Evolutionary conservation across 805 yeast genomes (phyloP).

Genomic region (Pichia kluyveri): DNA sequence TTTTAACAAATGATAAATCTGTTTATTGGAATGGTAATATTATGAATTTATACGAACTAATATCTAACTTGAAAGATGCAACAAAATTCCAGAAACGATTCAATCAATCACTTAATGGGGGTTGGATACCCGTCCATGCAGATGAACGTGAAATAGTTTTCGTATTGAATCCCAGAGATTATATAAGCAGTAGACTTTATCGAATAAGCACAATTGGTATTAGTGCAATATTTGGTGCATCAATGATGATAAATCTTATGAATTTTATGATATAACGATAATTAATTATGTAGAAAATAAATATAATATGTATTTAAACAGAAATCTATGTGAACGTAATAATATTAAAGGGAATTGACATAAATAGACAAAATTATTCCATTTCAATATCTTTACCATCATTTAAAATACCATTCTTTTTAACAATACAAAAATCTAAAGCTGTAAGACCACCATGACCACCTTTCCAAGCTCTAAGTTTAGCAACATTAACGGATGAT

Average conservation of each 20-base stretch:
- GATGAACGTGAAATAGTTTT: slow-evolving; percentile 34
- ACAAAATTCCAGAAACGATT: slow-evolving; percentile 28
- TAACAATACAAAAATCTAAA: slow-evolving; percentile 39
- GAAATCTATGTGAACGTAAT: too few relatives aligned
- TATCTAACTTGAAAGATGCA: slow-evolving; percentile 29
- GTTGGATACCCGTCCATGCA: slow-evolving; percentile 51
- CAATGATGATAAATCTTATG: background rate
- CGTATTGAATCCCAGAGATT: slow-evolving; percentile 20
- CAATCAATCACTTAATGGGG: slow-evolving; percentile 32
- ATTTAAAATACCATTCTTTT: slow-evolving; percentile 16
- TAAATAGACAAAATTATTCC: background rate
- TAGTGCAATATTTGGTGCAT: background rate
- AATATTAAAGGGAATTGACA: too few relatives aligned
- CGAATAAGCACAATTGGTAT: background rate
- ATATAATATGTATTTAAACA: background rate
- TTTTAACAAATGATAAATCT: background rate
- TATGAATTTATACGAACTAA: slow-evolving; percentile 9
- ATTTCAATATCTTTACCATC: slow-evolving; percentile 6
- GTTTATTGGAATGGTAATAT: slow-evolving; percentile 3
- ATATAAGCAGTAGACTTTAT: background rate
- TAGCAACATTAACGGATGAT: slow-evolving; percentile 47
- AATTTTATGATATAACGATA: background rate
- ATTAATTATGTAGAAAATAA: background rate
- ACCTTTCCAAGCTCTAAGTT: slow-evolving; percentile 71
- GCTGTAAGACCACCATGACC: slow-evolving; percentile 67